These are phyloP conservation scores for Glarea lozoyensis DNA, from an alignment of 495 filamentous ascomycete species.

Conservation along the genomic window DNA sequence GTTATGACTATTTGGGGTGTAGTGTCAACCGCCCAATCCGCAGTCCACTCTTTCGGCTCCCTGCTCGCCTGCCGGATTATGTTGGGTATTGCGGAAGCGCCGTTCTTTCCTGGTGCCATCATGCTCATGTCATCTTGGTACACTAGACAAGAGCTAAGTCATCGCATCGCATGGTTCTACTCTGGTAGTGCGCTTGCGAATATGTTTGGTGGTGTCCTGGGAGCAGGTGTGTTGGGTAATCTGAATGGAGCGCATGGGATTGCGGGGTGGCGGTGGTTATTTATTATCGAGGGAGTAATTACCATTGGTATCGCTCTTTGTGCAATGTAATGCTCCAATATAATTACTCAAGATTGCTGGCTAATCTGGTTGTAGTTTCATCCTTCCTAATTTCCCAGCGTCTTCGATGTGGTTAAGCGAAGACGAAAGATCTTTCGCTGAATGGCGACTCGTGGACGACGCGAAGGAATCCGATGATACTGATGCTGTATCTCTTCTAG, in stretches of 20 bases:
- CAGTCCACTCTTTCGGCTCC: slow-evolving; percentile 34
- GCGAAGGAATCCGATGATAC: slow-evolving; percentile 14
- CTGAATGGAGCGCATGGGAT: slow-evolving; percentile 39
- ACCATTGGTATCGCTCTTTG: slow-evolving; percentile 19
- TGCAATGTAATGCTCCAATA: no score
- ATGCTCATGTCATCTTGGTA: slow-evolving; percentile 45
- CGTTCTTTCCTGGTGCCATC: slow-evolving; percentile 38
- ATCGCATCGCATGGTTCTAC: slow-evolving; percentile 49
- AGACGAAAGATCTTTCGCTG: slow-evolving; percentile 14
- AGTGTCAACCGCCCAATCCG: slow-evolving; percentile 37
- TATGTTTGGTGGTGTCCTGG: slow-evolving; percentile 50
- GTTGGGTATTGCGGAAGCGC: slow-evolving; percentile 40
- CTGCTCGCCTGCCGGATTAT: slow-evolving; percentile 49
- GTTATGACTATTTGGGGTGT: slow-evolving; percentile 46
- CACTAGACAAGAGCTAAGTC: slow-evolving; percentile 19
- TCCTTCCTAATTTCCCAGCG: slow-evolving; percentile 23
- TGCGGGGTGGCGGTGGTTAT: slow-evolving; percentile 37
- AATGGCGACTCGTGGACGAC: slow-evolving; percentile 8
- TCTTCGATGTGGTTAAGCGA: slow-evolving; percentile 15
- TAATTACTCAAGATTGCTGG: no score
- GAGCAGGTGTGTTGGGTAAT: slow-evolving; percentile 37
- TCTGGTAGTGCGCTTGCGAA: slow-evolving; percentile 46
- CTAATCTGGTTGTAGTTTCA: no score
- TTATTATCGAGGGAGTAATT: slow-evolving; percentile 31
- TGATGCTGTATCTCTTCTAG: slow-evolving; percentile 7